These are phyloP conservation scores for Excoecaria agallocha DNA, from an alignment of 345 rosid genomes.

Conservation along the genomic window DNA sequence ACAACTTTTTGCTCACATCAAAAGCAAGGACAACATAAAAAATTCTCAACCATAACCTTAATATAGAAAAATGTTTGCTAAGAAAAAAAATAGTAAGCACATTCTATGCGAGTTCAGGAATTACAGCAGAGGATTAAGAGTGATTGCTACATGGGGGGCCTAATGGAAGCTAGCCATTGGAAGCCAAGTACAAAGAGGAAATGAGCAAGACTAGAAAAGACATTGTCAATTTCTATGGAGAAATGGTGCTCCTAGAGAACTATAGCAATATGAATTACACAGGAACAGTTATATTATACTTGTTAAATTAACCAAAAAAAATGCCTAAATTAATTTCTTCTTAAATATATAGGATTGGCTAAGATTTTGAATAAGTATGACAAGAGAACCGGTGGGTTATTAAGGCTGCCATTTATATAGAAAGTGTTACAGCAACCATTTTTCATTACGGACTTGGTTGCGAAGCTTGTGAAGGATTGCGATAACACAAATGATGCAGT, in stretches of 20 bases:
- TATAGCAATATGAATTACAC: too few species aligned
- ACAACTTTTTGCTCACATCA: too few species aligned
- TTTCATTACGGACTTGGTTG: slow-evolving; percentile 70
- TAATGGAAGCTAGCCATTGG: slow-evolving; percentile 41
- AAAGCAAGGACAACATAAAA: too few species aligned
- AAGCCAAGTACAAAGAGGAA: too few species aligned
- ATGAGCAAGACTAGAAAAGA: too few species aligned
- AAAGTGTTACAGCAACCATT: slow-evolving; percentile 68
- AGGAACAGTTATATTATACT: neutral
- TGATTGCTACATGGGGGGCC: slow-evolving; percentile 42
- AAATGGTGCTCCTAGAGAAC: too few species aligned
- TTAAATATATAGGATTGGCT: slow-evolving; percentile 45
- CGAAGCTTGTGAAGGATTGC: slow-evolving; percentile 72
- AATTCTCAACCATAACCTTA: too few species aligned
- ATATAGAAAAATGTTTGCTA: too few species aligned
- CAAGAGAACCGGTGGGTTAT: slow-evolving; percentile 57
- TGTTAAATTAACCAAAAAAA: neutral
- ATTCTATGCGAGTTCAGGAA: slow-evolving; percentile 40
- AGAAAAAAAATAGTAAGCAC: neutral
- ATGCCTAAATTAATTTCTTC: neutral
- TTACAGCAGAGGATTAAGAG: slow-evolving; percentile 56
- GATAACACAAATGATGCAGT: slow-evolving; percentile 55
- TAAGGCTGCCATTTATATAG: slow-evolving; percentile 65
- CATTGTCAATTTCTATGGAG: too few species aligned
- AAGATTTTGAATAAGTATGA: slow-evolving; percentile 93